Evolutionary conservation across 176 grass and related monocot species (phyloP).

Genomic region (Coix lacrymajobi): DNA sequence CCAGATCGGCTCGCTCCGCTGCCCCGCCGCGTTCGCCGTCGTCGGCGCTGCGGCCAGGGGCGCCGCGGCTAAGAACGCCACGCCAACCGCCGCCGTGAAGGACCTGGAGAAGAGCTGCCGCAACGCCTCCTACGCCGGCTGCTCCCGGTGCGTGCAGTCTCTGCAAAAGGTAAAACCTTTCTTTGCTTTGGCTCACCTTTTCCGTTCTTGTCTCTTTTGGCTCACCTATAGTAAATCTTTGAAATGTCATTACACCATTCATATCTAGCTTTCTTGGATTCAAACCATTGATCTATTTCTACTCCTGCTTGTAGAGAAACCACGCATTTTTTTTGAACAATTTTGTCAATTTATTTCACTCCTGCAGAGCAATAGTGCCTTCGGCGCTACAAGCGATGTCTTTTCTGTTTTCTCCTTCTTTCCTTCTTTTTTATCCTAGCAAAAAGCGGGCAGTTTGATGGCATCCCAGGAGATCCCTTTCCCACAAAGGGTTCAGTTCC

Average conservation of each 20-base stretch:
- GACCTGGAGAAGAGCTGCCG: conserved; percentile 88
- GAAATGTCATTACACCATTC: not conserved
- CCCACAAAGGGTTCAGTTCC: conserved; percentile 11
- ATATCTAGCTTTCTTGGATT: conserved; percentile 1
- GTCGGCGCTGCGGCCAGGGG: not conserved
- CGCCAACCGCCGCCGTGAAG: conserved; percentile 72
- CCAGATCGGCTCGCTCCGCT: conserved; percentile 94
- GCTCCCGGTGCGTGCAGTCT: conserved; percentile 80
- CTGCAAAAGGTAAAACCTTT: conserved; percentile 72
- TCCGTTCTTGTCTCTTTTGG: no score
- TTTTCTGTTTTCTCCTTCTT: conserved; percentile 2
- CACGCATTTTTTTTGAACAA: not conserved
- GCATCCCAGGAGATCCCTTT: conserved; percentile 31
- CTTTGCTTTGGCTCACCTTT: no score
- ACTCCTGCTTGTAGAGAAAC: not conserved
- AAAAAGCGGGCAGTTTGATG: conserved; percentile 23
- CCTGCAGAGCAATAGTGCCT: not conserved
- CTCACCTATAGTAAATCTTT: not conserved
- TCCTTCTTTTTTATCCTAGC: not conserved
- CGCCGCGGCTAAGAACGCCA: conserved; percentile 51
- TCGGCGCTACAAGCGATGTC: not conserved
- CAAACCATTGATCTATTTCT: not conserved
- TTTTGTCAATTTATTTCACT: not conserved
- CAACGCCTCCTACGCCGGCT: conserved; percentile 88
- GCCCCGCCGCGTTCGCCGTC: conserved; percentile 81